Conservation (phyloP, 202 grass and related monocot species). For the Setaria viridis region DNA sequence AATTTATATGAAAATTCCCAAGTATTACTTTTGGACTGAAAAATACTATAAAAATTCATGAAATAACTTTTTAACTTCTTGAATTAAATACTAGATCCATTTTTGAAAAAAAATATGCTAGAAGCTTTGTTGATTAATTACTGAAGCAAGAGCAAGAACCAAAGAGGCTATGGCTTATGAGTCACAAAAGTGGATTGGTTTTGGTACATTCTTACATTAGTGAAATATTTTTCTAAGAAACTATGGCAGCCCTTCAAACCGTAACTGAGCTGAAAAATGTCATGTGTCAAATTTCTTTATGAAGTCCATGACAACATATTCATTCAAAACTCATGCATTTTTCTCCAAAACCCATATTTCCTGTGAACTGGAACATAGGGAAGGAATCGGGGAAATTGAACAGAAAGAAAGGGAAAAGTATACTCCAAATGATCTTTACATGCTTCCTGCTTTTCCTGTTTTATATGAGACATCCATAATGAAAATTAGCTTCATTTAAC, state of each 20-base stretch:
- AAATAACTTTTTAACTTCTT: not conserved
- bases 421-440: conserved; percentile 26
- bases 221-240: not conserved
- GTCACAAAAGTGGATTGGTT: not conserved
- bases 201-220: not conserved
- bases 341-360: not conserved
- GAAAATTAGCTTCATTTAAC: conserved; percentile 40
- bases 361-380: not conserved
- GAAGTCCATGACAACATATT: not conserved
- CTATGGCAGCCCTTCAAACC: not conserved
- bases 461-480: conserved; percentile 11
- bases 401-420: not conserved
- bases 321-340: conserved; percentile 7
- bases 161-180: not conserved
- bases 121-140: not conserved
- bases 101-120: not conserved
- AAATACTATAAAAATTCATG: not conserved
- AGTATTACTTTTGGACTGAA: not conserved
- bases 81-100: not conserved
- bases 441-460: conserved; percentile 14
- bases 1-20: not conserved
- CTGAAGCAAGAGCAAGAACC: not conserved
- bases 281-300: not conserved
- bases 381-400: not conserved
- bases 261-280: not conserved